A percentile compares a stretch with the other conserved stretches of the same genome.
phyloP scores from a whole-genome alignment of 2,329 filamentous ascomycete genomes.

The Cordyceps tenuipes region DNA sequence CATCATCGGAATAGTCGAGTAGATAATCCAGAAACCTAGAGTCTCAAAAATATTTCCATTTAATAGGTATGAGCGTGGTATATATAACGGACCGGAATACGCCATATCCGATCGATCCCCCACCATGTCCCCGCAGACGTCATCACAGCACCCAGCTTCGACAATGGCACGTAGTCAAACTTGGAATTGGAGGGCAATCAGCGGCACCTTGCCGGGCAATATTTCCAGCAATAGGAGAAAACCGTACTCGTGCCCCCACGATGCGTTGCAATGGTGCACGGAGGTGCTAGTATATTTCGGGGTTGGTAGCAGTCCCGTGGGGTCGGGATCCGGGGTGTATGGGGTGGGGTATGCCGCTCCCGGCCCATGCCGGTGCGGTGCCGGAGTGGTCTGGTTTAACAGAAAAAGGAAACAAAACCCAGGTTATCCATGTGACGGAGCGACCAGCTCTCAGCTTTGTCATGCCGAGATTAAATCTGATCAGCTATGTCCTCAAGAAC shows the following conservation, averaged over 20 bases:
- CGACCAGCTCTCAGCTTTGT: no score
- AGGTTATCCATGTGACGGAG: no score
- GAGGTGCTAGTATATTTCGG: background rate
- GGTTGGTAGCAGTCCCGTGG: background rate
- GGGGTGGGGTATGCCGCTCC: background rate
- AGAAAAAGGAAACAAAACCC: no score
- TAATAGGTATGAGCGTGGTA: background rate
- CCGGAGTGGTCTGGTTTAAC: no score
- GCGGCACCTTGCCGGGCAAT: no score
- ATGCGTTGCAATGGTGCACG: background rate
- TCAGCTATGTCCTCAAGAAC: no score
- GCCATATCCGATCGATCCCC: background rate
- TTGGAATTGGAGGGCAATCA: background rate
- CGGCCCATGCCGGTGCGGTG: background rate
- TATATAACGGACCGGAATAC: background rate
- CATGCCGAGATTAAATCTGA: no score
- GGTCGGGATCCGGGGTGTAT: background rate
- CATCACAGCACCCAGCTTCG: background rate
- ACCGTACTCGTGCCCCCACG: background rate
- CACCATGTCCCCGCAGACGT: background rate
- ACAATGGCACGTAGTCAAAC: background rate
- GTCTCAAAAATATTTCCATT: no score
- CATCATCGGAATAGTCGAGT: background rate
- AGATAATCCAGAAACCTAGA: background rate
- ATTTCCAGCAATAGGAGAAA: constrained; percentile 1